Evolutionary conservation across 1,139 yeast species (phyloP).

Genomic region (Zhuliangozyma blackwelliae): DNA sequence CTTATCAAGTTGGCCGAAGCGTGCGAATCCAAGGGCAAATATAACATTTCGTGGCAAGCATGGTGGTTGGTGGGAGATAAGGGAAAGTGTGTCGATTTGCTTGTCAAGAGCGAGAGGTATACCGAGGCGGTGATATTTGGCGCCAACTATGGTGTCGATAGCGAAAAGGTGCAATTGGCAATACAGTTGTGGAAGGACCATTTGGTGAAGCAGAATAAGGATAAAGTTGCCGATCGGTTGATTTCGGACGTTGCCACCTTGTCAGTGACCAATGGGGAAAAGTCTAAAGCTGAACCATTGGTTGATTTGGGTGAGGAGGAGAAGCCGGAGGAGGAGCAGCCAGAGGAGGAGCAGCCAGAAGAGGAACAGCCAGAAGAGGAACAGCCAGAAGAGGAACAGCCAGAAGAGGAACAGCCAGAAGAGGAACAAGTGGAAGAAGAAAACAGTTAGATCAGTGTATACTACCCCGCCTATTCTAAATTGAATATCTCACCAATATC

Average conservation of each 20-base stretch:
- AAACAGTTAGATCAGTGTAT: conserved; percentile 12
- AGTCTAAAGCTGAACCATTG: conserved; percentile 13
- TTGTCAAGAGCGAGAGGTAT: conserved; percentile 64
- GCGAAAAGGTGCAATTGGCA: conserved; percentile 30
- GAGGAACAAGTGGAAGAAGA: conserved; percentile 16
- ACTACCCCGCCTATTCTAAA: conserved; percentile 5
- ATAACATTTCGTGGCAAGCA: conserved; percentile 88
- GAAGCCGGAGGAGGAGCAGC: conserved; percentile 6
- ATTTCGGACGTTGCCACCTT: conserved; percentile 32
- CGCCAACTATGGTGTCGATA: conserved; percentile 59
- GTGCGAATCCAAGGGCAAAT: conserved; percentile 70
- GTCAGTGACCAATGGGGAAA: conserved; percentile 14
- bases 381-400: conserved; percentile 14
- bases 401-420: conserved; percentile 13
- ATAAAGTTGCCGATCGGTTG: conserved; percentile 58
- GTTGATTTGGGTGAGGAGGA: conserved; percentile 23
- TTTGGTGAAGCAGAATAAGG: conserved; percentile 49
- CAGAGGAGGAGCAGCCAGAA: conserved; percentile 14
- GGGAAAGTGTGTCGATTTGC: conserved; percentile 58
- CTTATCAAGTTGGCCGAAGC: conserved; percentile 57
- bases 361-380: conserved; percentile 16
- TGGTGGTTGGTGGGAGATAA: conserved; percentile 83
- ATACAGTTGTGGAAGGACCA: conserved; percentile 66
- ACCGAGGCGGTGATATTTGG: conserved; percentile 87
- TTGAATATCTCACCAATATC: conserved; percentile 47